These are phyloP conservation scores for Aspergillus kassunensis DNA, from an alignment of 495 filamentous ascomycete genomes.

Conservation along the genomic window DNA sequence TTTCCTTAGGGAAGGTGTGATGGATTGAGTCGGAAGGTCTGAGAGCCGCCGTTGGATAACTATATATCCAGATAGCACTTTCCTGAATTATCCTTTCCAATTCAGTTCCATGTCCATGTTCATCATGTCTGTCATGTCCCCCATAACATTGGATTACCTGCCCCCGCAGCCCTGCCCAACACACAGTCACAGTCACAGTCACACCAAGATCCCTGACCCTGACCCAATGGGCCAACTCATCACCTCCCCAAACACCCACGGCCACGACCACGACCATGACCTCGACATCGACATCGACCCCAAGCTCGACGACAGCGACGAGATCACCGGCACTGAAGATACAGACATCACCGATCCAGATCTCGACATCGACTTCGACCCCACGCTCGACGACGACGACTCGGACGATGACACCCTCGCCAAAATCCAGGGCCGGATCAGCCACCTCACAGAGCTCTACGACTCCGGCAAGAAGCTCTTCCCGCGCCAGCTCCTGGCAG, in stretches of 20 bases:
- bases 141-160: slow-evolving; percentile 1
- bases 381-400: no score
- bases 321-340: slow-evolving; percentile 10
- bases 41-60: background rate
- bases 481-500: slow-evolving; percentile 20
- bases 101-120: no score
- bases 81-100: no score
- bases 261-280: background rate
- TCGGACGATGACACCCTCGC: slow-evolving; percentile 9
- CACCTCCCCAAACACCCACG: background rate
- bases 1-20: no score
- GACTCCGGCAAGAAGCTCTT: slow-evolving; percentile 19
- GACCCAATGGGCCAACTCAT: background rate
- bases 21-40: background rate
- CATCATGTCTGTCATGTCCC: no score
- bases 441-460: slow-evolving; percentile 15
- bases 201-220: no score
- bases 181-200: background rate
- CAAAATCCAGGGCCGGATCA: slow-evolving; percentile 4
- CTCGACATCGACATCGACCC: background rate
- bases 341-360: no score
- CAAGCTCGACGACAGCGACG: background rate
- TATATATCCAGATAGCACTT: background rate
- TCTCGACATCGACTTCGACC: background rate
- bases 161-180: background rate